Percentiles rank a stretch among this genome's conserved stretches.
Evolutionary conservation across 495 filamentous ascomycete species (phyloP).

Genomic region (Articulospora tetracladia): DNA sequence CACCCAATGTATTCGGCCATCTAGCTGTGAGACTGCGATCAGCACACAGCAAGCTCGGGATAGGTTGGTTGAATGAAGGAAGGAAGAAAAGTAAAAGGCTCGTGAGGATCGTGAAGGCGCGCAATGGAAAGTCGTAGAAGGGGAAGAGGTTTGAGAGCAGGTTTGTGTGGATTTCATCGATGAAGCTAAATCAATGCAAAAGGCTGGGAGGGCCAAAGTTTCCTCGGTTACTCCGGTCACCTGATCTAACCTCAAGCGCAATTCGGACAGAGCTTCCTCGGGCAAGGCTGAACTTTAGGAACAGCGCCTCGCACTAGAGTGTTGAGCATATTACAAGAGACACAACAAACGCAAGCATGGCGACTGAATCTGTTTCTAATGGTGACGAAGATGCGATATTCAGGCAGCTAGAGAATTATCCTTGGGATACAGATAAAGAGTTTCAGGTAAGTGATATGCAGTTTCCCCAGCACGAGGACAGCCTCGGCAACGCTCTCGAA

Average conservation of each 20-base stretch:
- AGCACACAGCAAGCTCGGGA: slow-evolving; percentile 22
- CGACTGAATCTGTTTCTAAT: slow-evolving; percentile 15
- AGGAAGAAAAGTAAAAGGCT: slow-evolving; percentile 5
- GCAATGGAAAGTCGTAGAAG: slow-evolving; percentile 8
- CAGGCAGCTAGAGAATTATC: slow-evolving; percentile 44
- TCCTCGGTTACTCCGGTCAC: neutral
- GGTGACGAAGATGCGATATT: slow-evolving; percentile 27
- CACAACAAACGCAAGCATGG: slow-evolving; percentile 9
- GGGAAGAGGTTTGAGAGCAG: slow-evolving; percentile 14
- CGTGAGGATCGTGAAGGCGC: slow-evolving; percentile 4
- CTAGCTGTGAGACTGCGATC: slow-evolving; percentile 23
- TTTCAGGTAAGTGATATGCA: slow-evolving; percentile 39
- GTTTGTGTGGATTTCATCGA: slow-evolving; percentile 12
- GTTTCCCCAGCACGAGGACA: neutral
- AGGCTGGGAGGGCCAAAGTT: slow-evolving; percentile 15
- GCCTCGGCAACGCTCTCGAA: slow-evolving; percentile 11
- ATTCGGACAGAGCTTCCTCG: neutral
- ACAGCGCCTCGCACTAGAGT: neutral
- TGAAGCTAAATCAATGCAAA: slow-evolving; percentile 11
- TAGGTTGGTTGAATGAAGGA: slow-evolving; percentile 12
- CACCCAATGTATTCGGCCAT: slow-evolving; percentile 66
- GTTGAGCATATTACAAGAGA: too few species aligned
- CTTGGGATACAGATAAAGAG: slow-evolving; percentile 49
- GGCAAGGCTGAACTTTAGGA: neutral
- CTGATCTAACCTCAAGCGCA: neutral